Conservation (phyloP, 2,329 filamentous ascomycete genomes). For the Penicillium corylophilum region DNA sequence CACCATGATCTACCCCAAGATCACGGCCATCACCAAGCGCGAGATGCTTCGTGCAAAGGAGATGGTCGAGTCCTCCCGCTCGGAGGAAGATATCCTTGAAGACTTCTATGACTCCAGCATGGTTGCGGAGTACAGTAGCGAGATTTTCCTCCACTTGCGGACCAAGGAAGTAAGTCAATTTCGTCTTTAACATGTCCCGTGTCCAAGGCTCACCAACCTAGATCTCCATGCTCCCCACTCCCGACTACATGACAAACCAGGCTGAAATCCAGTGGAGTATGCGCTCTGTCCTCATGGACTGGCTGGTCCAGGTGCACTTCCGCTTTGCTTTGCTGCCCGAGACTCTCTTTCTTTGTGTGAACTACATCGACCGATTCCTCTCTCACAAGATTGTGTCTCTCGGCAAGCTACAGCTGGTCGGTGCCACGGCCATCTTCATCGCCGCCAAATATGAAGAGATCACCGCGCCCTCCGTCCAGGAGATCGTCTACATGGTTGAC, state of each 20-base stretch:
- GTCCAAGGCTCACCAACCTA: conserved; percentile 33
- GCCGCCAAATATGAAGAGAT: conserved; percentile 99
- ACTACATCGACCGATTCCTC: conserved; percentile 96
- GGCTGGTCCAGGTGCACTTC: conserved; percentile 93
- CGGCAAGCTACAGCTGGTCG: conserved; percentile 91
- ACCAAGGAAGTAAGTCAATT: conserved; percentile 71
- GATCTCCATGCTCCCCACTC: conserved; percentile 79
- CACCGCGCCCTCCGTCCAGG: conserved; percentile 89
- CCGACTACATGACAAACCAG: conserved; percentile 95
- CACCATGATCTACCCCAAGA: conserved; percentile 68
- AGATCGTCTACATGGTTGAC: conserved; percentile 99
- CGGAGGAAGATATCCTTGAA: conserved; percentile 76
- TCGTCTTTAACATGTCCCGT: neutral
- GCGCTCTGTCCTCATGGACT: conserved; percentile 95
- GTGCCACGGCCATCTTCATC: conserved; percentile 91
- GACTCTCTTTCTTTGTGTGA: conserved; percentile 90
- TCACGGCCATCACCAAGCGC: conserved; percentile 56
- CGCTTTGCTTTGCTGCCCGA: conserved; percentile 90
- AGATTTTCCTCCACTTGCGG: conserved; percentile 92
- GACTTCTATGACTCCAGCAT: conserved; percentile 93
- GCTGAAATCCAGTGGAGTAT: conserved; percentile 99
- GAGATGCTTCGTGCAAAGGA: conserved; percentile 70
- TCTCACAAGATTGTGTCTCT: conserved; percentile 93
- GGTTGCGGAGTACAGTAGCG: conserved; percentile 94
- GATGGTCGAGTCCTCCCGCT: conserved; percentile 65